Evolutionary conservation across 208 protist species (phyloP), one percentile per base, ranked within the genome.

Genomic region (Lotmaria passim): DNA sequence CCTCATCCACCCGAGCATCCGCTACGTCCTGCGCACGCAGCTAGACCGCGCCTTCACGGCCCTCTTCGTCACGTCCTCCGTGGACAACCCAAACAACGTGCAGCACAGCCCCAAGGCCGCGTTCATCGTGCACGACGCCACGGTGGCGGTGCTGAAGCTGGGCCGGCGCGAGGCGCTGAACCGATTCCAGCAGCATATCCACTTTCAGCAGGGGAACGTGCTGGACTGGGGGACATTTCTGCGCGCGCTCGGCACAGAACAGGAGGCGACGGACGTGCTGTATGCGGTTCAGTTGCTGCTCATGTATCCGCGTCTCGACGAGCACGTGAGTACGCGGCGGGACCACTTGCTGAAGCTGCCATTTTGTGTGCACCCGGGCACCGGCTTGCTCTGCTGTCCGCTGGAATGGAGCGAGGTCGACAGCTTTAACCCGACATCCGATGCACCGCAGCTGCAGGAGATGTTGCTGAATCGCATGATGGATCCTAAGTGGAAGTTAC

Each of bases 301-400:
- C 34, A 87, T 97, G 69, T 99, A 98, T 73, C 98, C 99, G 11
- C 79, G 98, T 10, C 79, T 99, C 1, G 99, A 99, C 87, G 91
- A 98, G 43, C 87, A 99, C 39, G 98, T 99, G 10, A 96, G 87
- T 57, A 99, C 97, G 55, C 76, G 82, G 12, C 70, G 98, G 12
- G 98, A 99, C 65, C 99, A 99, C 86, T 84, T 99, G 47, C 80
- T 99, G 14, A 99, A 99, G 81, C 81, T 95, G 6, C 99, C 99
- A 4, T 99, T 99, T 60, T 99, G 90, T 75, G 90, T 99, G n/a
- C 98, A 99, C 70, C 98, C 98, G 8, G 89, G 79, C 36, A 99
- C 97, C 10, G 79, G 79, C 15, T 90, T 73, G 7, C 69, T 97
- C 4, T 97, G 93, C 69, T 94, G 90, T 43, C 91, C 93, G 24